Percentiles rank a stretch among this genome's conserved stretches.
Conservation (phyloP, 2,329 filamentous ascomycete species). For the Aspergillus sp. region DNA sequence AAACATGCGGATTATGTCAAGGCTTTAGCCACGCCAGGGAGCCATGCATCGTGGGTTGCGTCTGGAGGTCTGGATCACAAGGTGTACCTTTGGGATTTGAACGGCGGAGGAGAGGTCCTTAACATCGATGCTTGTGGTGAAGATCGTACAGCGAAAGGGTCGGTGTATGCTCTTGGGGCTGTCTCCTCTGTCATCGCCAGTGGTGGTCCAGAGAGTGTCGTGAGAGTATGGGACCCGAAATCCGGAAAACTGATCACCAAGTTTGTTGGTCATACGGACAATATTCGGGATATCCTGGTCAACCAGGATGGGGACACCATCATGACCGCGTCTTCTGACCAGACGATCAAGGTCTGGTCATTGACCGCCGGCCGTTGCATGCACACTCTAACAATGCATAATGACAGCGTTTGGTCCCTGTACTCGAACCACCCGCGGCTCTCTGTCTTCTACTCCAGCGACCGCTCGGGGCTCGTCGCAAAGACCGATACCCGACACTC, state of each 20-base stretch:
- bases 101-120: slow-evolving; percentile 78
- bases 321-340: slow-evolving; percentile 90
- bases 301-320: slow-evolving; percentile 87
- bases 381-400: slow-evolving; percentile 98
- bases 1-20: slow-evolving; percentile 97
- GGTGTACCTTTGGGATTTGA: slow-evolving; percentile 90
- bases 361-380: slow-evolving; percentile 92
- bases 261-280: slow-evolving; percentile 94
- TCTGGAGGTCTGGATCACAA: slow-evolving; percentile 91
- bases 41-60: slow-evolving; percentile 77
- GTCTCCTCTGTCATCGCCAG: slow-evolving; percentile 80
- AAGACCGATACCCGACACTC: slow-evolving; percentile 86
- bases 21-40: slow-evolving; percentile 75
- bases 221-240: slow-evolving; percentile 86
- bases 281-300: slow-evolving; percentile 84
- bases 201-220: slow-evolving; percentile 89
- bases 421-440: slow-evolving; percentile 84
- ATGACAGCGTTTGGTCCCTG: slow-evolving; percentile 94
- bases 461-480: slow-evolving; percentile 87
- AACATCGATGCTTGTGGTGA: slow-evolving; percentile 76
- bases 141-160: slow-evolving; percentile 83
- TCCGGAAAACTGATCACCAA: slow-evolving; percentile 90
- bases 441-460: slow-evolving; percentile 89
- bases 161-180: slow-evolving; percentile 84
- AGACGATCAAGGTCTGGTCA: slow-evolving; percentile 98